Conservation (phyloP, 75 land plant species). For the Picea glauca region DNA sequence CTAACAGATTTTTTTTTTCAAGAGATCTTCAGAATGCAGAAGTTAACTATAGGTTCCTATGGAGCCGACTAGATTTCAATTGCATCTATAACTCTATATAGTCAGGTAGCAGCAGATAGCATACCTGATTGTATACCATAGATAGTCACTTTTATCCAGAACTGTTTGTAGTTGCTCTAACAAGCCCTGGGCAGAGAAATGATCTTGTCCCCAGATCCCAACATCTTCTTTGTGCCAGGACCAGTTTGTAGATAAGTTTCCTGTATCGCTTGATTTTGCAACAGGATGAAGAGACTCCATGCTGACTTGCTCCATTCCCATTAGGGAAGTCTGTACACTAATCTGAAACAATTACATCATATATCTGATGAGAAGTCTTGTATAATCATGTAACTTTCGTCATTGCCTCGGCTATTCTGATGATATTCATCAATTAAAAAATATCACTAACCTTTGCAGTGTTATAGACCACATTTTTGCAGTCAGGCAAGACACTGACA, state of each 20-base stretch:
- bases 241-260: constrained; percentile 12
- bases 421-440: neutral
- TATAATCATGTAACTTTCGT: neutral
- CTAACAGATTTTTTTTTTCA: neutral
- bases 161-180: constrained; percentile 62
- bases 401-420: too few species aligned
- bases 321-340: constrained; percentile 21
- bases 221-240: constrained; percentile 17
- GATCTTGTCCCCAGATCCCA: constrained; percentile 16
- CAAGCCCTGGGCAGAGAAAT: constrained; percentile 27
- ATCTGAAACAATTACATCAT: constrained; percentile 15
- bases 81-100: neutral
- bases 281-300: neutral
- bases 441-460: constrained; percentile 40
- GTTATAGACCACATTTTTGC: constrained; percentile 35
- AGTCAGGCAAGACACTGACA: constrained; percentile 48
- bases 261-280: neutral
- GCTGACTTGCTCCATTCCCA: constrained; percentile 3
- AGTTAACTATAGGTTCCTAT: neutral
- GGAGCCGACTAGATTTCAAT: neutral
- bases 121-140: constrained; percentile 91
- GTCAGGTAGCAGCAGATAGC: neutral
- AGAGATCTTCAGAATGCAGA: neutral
- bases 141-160: constrained; percentile 72
- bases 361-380: neutral